These are phyloP conservation scores for Alternaria incomplexa DNA, from an alignment of 2,329 filamentous ascomycete species.

Conservation along the genomic window DNA sequence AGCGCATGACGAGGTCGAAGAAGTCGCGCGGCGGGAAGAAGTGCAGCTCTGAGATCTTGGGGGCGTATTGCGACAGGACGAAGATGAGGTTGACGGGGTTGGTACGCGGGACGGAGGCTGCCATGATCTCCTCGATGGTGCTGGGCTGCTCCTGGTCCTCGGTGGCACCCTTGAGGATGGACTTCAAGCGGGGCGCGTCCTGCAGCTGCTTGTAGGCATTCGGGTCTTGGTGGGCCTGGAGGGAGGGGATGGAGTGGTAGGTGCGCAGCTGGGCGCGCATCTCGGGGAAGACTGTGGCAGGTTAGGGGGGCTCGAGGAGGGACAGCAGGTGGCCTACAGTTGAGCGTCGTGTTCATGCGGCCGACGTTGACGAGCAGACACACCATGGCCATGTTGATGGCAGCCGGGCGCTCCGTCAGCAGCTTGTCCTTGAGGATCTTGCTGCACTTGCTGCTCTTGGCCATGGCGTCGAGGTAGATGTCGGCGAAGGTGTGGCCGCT, in stretches of 20 bases:
- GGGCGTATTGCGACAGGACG: slow-evolving; percentile 85
- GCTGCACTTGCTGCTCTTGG: slow-evolving; percentile 97
- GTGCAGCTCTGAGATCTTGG: slow-evolving; percentile 90
- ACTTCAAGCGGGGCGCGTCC: slow-evolving; percentile 93
- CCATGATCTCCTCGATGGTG: slow-evolving; percentile 82
- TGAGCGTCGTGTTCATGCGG: slow-evolving; percentile 97
- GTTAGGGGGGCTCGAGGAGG: background rate
- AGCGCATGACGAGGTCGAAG: slow-evolving; percentile 94
- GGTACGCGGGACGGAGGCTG: slow-evolving; percentile 72
- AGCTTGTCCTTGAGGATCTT: slow-evolving; percentile 98
- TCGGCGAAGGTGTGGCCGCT: slow-evolving; percentile 83
- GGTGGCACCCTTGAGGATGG: slow-evolving; percentile 93
- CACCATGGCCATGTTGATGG: slow-evolving; percentile 99
- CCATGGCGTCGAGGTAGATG: slow-evolving; percentile 98
- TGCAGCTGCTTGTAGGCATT: slow-evolving; percentile 98
- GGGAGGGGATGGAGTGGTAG: slow-evolving; percentile 95
- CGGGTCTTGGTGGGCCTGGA: slow-evolving; percentile 93
- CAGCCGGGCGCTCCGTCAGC: slow-evolving; percentile 86
- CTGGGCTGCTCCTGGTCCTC: slow-evolving; percentile 88
- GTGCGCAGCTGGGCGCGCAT: slow-evolving; percentile 98
- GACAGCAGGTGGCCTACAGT: slow-evolving; percentile 68
- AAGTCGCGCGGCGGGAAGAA: slow-evolving; percentile 88
- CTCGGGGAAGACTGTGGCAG: slow-evolving; percentile 84
- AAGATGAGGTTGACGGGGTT: slow-evolving; percentile 98
- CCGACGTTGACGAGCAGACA: slow-evolving; percentile 96